phyloP scores from a whole-genome alignment of 2,329 filamentous ascomycete genomes.

The Aspergillus uvarum region DNA sequence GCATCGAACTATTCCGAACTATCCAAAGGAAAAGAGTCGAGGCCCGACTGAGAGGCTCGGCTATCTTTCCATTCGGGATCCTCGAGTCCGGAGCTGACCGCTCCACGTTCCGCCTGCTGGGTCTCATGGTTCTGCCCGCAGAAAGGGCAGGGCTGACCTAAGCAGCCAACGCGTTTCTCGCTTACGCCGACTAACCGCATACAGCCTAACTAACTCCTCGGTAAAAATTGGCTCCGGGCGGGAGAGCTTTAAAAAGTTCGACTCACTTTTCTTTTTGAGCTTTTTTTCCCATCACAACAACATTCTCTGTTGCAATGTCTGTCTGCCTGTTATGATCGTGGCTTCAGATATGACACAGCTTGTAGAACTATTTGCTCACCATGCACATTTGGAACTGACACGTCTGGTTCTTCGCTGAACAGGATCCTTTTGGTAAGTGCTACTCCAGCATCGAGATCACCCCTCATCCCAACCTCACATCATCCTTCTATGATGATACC shows the following conservation, averaged over 20 bases:
- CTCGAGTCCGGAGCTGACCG: neutral
- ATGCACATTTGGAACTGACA: slow-evolving; percentile 9
- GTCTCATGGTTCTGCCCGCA: neutral
- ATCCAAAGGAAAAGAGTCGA: slow-evolving; percentile 2
- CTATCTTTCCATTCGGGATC: neutral
- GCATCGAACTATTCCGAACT: slow-evolving; percentile 8
- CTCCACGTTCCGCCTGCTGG: neutral
- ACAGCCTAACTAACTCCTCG: slow-evolving; percentile 20
- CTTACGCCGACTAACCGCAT: slow-evolving; percentile 1
- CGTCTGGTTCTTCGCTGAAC: slow-evolving; percentile 1
- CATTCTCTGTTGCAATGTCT: slow-evolving; percentile 6
- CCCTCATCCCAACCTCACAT: slow-evolving; percentile 25
- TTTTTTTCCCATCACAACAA: slow-evolving; percentile 13
- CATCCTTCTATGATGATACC: slow-evolving; percentile 69
- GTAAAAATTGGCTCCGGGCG: slow-evolving; percentile 29
- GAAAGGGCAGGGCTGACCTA: neutral
- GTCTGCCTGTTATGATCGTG: slow-evolving; percentile 15
- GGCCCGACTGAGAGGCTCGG: neutral
- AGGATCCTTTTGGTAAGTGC: slow-evolving; percentile 29
- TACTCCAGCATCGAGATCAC: slow-evolving; percentile 1
- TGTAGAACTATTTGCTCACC: slow-evolving; percentile 8
- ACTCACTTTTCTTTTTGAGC: slow-evolving; percentile 17
- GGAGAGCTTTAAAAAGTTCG: slow-evolving; percentile 31
- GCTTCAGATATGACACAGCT: slow-evolving; percentile 8
- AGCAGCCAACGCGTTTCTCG: neutral